Evolutionary conservation across 768 basidiomycete genomes (phyloP).

Genomic region (Pisolithus orientalis): DNA sequence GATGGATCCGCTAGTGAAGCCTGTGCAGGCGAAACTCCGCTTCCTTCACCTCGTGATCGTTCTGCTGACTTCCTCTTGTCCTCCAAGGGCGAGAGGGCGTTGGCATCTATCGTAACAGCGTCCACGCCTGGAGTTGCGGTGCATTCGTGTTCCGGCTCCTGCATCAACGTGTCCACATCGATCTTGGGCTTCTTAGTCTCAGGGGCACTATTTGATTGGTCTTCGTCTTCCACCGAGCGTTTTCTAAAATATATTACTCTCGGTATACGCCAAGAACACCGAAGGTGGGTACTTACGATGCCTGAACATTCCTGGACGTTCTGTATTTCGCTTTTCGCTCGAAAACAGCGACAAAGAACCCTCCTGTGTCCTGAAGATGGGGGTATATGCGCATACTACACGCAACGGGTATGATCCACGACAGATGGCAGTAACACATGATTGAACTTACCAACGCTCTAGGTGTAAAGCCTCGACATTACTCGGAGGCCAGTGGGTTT

Average conservation of each 20-base stretch:
- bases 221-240: constrained; percentile 39
- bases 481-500: constrained; percentile 76
- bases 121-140: constrained; percentile 2
- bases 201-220: constrained; percentile 22
- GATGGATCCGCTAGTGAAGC: constrained; percentile 24
- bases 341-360: constrained; percentile 94
- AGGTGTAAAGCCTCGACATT: constrained; percentile 58
- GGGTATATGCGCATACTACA: constrained; percentile 84
- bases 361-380: constrained; percentile 93
- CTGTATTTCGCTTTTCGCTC: constrained; percentile 37
- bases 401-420: not conserved
- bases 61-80: constrained; percentile 3
- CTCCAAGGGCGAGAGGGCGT: not conserved
- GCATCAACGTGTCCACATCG: constrained; percentile 14
- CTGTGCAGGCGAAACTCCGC: not conserved
- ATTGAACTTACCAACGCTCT: constrained; percentile 57
- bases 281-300: constrained; percentile 7
- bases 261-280: not conserved
- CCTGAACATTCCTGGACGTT: constrained; percentile 1
- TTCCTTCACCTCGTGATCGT: not conserved
- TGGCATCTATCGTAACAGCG: constrained; percentile 3
- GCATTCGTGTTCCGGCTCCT: constrained; percentile 3
- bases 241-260: constrained; percentile 29
- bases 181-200: constrained; percentile 49
- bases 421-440: too few species aligned